Percentiles rank a stretch among this genome's conserved stretches.
These are phyloP conservation scores for Teratosphaeria zuluensis DNA, from an alignment of 2,329 filamentous ascomycete genomes.

Conservation along the genomic window DNA sequence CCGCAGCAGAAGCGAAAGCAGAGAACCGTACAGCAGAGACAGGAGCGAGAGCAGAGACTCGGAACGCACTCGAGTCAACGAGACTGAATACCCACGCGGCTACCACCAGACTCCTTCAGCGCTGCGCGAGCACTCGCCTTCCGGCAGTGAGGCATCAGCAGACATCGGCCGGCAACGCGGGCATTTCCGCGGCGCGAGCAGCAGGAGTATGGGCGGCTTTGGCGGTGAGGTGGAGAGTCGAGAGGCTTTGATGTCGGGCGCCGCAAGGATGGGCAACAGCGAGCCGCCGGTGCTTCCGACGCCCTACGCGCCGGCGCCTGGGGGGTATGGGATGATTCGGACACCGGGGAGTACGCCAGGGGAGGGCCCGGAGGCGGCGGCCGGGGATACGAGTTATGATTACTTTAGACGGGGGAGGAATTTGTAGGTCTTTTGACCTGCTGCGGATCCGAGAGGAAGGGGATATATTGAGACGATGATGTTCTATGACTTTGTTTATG, in stretches of 20 bases:
- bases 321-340: constrained; percentile 21
- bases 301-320: constrained; percentile 11
- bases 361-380: constrained; percentile 7
- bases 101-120: constrained; percentile 38
- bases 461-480: background rate
- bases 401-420: constrained; percentile 25
- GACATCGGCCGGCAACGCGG: background rate
- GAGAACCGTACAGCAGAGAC: constrained; percentile 9
- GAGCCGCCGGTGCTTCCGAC: constrained; percentile 9
- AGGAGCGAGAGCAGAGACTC: constrained; percentile 22
- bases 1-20: constrained; percentile 8
- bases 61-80: constrained; percentile 22
- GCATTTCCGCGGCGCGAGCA: background rate
- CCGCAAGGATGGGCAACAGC: constrained; percentile 22
- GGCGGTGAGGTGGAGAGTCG: constrained; percentile 9
- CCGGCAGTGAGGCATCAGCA: constrained; percentile 17
- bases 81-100: constrained; percentile 33
- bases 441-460: background rate
- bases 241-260: constrained; percentile 15
- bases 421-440: constrained; percentile 1
- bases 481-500: background rate
- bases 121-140: constrained; percentile 34
- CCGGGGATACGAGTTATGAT: constrained; percentile 31
- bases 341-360: constrained; percentile 20
- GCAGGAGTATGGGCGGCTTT: background rate